Percentiles rank a stretch among this genome's conserved stretches.
These are phyloP conservation scores for Endoconidiophora polonica DNA, from an alignment of 2,329 filamentous ascomycete genomes.

Conservation along the genomic window DNA sequence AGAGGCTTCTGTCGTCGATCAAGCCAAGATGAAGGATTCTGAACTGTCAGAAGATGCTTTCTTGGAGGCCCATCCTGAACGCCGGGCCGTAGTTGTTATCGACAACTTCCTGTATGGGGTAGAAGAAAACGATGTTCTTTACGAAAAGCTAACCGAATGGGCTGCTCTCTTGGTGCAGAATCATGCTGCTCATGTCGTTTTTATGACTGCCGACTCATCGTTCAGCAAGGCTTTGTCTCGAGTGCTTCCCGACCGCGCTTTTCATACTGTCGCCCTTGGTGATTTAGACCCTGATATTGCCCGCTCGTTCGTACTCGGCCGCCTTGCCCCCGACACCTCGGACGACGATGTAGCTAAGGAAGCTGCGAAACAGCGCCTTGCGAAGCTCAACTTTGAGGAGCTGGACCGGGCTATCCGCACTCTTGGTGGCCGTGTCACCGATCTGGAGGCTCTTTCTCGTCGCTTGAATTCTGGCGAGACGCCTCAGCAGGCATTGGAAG, in stretches of 20 bases:
- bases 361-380: slow-evolving; percentile 14
- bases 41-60: slow-evolving; percentile 68
- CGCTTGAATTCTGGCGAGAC: slow-evolving; percentile 75
- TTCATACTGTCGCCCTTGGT: slow-evolving; percentile 69
- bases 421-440: slow-evolving; percentile 82
- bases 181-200: slow-evolving; percentile 86
- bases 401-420: slow-evolving; percentile 68
- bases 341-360: slow-evolving; percentile 20
- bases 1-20: slow-evolving; percentile 37
- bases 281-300: slow-evolving; percentile 77
- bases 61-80: slow-evolving; percentile 76
- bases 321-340: slow-evolving; percentile 29
- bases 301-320: slow-evolving; percentile 75
- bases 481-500: slow-evolving; percentile 62
- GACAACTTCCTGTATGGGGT: slow-evolving; percentile 82
- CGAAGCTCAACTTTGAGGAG: slow-evolving; percentile 39
- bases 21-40: slow-evolving; percentile 57
- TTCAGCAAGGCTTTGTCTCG: slow-evolving; percentile 78
- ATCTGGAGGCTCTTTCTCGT: slow-evolving; percentile 85
- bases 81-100: slow-evolving; percentile 66
- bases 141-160: slow-evolving; percentile 77
- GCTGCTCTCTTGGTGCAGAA: slow-evolving; percentile 69
- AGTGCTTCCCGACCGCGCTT: slow-evolving; percentile 77
- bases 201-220: slow-evolving; percentile 77
- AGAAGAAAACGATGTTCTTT: slow-evolving; percentile 43